Base-by-base conservation (phyloP, 805 yeast genomes). In the Pichia membranifaciens region DNA sequence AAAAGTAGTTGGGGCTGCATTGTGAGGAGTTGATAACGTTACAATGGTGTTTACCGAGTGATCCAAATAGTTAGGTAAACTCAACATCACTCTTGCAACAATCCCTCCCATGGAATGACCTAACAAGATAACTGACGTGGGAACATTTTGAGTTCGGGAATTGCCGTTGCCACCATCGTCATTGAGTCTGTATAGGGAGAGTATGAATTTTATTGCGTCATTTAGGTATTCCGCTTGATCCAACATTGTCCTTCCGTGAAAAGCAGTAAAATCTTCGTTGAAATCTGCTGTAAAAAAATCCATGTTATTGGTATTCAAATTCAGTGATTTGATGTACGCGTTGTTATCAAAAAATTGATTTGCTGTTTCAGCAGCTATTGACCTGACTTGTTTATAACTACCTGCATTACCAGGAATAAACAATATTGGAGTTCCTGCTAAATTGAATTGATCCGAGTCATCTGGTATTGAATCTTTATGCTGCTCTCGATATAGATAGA, bases 341-440 rank as follows among this genome's bases (percentile, higher is more conserved):
- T 60, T 38, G 44, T 59, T 62, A 3, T 74, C 74, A 53, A 69
- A 74, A 54, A 70, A 82, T 3, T 76, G 55, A 37, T 73, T 72
- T 1, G 96, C 75, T 21, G 86, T 70, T 54, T 84, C 84, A 1
- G 97, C 81, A 0, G 97, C 98, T n/a, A 91, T 76, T 1, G 96
- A 87, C 44, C 99, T 71, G 9, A 79, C 95, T 64, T 93, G 99
- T 54, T 80, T 78, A 63, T 79, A 89, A 48, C 95, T 83, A 1
- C 99, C 99, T 0, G 99, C 99, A 61, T 95, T 93, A 0, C 99
- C 99, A 0, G 99, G 99, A 36, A 95, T 84, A 64, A 93, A 93
- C 15, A 93, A 68, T 1, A 88, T 89, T 0, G 99, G 99, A 1
- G 86, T 75, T 0, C 98, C 98, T 46, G 71, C 73, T 17, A 76